phyloP scores from a whole-genome alignment of 306 rosid species.

The Biancaea sappan region DNA sequence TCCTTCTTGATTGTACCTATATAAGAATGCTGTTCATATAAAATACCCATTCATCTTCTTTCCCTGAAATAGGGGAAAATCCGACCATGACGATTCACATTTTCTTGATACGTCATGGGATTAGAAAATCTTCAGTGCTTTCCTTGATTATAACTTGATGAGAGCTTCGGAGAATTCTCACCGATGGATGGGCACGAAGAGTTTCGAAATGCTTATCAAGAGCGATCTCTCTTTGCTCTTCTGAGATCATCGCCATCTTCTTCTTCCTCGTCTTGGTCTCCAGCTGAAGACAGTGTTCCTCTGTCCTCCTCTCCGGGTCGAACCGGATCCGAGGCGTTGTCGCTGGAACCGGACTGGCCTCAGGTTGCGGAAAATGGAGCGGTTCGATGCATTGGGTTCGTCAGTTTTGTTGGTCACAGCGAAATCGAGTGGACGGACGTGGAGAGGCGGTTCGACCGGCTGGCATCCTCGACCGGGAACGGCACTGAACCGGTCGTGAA shows the following conservation, averaged over 20 bases:
- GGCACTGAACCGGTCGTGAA: constrained; percentile 56
- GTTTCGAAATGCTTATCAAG: constrained; percentile 27
- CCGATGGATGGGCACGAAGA: constrained; percentile 52
- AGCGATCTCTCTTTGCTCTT: constrained; percentile 38
- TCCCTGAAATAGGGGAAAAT: constrained; percentile 11
- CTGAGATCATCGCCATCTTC: constrained; percentile 42
- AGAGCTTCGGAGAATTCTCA: constrained; percentile 14
- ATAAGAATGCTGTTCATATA: constrained; percentile 30
- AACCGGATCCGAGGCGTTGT: constrained; percentile 25
- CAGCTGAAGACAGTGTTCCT: constrained; percentile 19
- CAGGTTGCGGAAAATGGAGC: constrained; percentile 38
- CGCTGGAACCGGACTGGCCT: not conserved
- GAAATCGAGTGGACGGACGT: constrained; percentile 68
- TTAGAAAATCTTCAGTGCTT: constrained; percentile 15
- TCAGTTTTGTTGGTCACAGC: constrained; percentile 39
- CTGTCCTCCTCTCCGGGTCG: constrained; percentile 36
- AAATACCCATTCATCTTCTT: constrained; percentile 32
- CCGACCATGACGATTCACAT: constrained; percentile 26
- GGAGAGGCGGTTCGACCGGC: constrained; percentile 58
- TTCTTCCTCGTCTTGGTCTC: constrained; percentile 20
- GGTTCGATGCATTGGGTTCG: constrained; percentile 35
- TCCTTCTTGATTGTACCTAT: too few relatives aligned
- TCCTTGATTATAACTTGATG: constrained; percentile 23
- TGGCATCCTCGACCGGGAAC: constrained; percentile 36
- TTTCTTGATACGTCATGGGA: constrained; percentile 23